Evolutionary conservation across 2,329 filamentous ascomycete species (phyloP).

Genomic region (Lecanicillium sp.): DNA sequence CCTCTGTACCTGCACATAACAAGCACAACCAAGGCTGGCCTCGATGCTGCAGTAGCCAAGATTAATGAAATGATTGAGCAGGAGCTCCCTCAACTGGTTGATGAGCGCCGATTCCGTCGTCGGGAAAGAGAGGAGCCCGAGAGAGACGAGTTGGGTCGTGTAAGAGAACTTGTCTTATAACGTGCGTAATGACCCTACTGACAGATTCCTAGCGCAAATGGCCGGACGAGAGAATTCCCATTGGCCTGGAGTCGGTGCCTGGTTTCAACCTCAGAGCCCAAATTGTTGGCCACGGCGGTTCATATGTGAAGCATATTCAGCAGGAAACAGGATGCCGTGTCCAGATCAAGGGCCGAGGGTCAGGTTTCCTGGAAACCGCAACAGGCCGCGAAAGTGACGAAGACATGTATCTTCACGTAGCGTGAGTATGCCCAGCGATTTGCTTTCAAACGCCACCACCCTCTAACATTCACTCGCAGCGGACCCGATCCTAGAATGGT

Average conservation of each 20-base stretch:
- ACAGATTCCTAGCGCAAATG: constrained; percentile 73
- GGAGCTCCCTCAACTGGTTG: constrained; percentile 89
- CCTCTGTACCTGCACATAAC: constrained; percentile 94
- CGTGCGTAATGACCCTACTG: constrained; percentile 9
- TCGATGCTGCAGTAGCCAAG: constrained; percentile 78
- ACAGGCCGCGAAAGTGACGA: constrained; percentile 92
- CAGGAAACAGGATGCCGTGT: constrained; percentile 91
- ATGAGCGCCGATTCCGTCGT: constrained; percentile 85
- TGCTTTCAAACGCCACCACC: not conserved
- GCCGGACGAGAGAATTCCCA: constrained; percentile 92
- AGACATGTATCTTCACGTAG: constrained; percentile 92
- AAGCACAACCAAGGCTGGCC: constrained; percentile 82
- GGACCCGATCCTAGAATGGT: constrained; percentile 85
- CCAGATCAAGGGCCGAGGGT: constrained; percentile 95
- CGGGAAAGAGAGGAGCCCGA: constrained; percentile 73
- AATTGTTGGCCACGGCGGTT: constrained; percentile 88
- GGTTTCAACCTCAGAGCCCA: constrained; percentile 96
- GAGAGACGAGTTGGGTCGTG: constrained; percentile 82
- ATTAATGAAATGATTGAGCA: constrained; percentile 96
- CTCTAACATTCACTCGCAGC: constrained; percentile 32
- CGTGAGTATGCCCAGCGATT: constrained; percentile 61
- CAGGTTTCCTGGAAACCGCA: constrained; percentile 83
- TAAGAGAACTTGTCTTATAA: constrained; percentile 36
- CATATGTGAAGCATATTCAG: constrained; percentile 97
- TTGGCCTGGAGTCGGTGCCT: constrained; percentile 81